phyloP scores from a whole-genome alignment of 2,329 filamentous ascomycete species.

The Penicillium olsonii region DNA sequence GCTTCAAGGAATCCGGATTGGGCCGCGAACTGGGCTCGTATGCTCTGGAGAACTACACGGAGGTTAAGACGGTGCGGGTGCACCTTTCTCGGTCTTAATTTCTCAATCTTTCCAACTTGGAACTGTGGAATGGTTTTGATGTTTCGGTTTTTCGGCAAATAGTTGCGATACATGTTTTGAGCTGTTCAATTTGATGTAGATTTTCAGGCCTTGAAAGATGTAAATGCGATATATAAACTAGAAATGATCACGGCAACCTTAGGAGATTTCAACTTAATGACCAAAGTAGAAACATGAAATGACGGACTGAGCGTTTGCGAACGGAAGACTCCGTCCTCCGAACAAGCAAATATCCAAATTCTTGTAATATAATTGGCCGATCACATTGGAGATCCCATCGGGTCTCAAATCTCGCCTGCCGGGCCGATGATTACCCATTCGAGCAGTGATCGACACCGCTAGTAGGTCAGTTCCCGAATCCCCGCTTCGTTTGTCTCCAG shows the following conservation, averaged over 20 bases:
- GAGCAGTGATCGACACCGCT: neutral
- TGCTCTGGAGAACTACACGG: conserved; percentile 46
- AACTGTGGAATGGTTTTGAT: too few relatives aligned
- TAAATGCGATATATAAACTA: too few relatives aligned
- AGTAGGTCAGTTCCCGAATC: neutral
- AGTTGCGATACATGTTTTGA: too few relatives aligned
- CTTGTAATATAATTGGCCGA: neutral
- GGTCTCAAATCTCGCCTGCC: neutral
- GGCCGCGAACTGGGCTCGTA: conserved; percentile 46
- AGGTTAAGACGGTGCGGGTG: conserved; percentile 41
- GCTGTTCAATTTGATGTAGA: too few relatives aligned
- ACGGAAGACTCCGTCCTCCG: neutral
- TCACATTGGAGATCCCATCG: neutral
- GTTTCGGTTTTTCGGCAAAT: too few relatives aligned
- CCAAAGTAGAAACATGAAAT: too few relatives aligned
- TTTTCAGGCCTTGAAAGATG: too few relatives aligned
- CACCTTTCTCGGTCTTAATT: neutral
- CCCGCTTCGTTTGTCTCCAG: neutral
- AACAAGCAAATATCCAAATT: neutral
- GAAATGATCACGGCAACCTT: too few relatives aligned
- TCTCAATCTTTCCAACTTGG: too few relatives aligned
- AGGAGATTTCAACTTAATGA: too few relatives aligned
- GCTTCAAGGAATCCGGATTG: conserved; percentile 46
- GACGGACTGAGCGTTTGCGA: too few relatives aligned
- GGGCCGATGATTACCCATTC: neutral